These are phyloP conservation scores for Colletotrichum gigasporum DNA, from an alignment of 2,329 filamentous ascomycete genomes.

Conservation along the genomic window DNA sequence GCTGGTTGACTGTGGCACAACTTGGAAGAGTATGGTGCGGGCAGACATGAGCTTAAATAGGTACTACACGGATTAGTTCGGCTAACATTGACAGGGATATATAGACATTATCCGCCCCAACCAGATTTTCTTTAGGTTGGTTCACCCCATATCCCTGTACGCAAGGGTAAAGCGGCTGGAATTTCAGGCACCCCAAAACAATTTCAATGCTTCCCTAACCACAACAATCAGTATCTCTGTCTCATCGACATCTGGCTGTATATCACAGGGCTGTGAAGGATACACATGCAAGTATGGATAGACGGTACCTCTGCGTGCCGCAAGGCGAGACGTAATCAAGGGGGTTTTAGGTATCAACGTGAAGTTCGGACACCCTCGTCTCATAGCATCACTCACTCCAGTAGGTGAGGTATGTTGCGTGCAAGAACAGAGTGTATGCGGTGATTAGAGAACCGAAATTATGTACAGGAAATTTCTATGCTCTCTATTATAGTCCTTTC, in stretches of 20 bases:
- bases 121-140: neutral
- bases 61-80: neutral
- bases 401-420: constrained; percentile 15
- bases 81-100: neutral
- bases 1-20: neutral
- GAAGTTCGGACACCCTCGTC: constrained; percentile 13
- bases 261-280: neutral
- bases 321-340: constrained; percentile 6
- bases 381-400: constrained; percentile 15
- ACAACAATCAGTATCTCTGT: constrained; percentile 12
- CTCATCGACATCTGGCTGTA: constrained; percentile 4
- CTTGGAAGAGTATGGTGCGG: neutral
- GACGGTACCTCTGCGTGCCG: constrained; percentile 1
- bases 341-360: constrained; percentile 8
- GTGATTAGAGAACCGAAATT: neutral
- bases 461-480: neutral
- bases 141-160: neutral
- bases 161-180: constrained; percentile 10
- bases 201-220: constrained; percentile 11
- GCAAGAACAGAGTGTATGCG: constrained; percentile 1
- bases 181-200: constrained; percentile 13
- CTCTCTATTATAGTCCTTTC: constrained; percentile 1
- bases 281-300: constrained; percentile 4
- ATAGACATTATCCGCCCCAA: neutral
- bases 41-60: neutral